Conservation (phyloP, 176 grass and related monocot genomes). For the Miscanthus lutarioriparius region DNA sequence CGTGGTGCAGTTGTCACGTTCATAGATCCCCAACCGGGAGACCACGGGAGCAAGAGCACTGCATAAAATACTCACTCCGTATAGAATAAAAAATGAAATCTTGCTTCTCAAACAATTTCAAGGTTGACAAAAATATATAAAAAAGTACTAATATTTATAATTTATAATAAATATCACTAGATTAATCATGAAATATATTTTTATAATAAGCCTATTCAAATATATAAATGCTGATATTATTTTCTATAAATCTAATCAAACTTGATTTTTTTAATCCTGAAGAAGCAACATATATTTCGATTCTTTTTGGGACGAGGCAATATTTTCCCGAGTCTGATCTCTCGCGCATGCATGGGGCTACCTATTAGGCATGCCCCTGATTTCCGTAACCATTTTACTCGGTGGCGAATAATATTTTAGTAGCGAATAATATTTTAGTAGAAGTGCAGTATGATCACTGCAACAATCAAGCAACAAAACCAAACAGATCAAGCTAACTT, state of each 20-base stretch:
- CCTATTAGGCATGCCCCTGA: slow-evolving; percentile 35
- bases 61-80: slow-evolving; percentile 7
- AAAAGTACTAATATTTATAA: not conserved
- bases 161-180: not conserved
- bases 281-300: too few species aligned
- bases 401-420: slow-evolving; percentile 4
- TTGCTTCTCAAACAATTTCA: not conserved
- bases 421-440: slow-evolving; percentile 6
- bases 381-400: slow-evolving; percentile 32
- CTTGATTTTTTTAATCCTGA: too few species aligned
- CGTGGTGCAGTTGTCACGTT: slow-evolving; percentile 34
- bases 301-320: not conserved
- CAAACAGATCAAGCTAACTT: not conserved
- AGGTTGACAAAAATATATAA: not conserved
- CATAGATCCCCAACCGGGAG: slow-evolving; percentile 22
- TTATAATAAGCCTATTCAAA: not conserved
- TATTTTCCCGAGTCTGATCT: not conserved
- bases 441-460: slow-evolving; percentile 3
- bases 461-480: not conserved
- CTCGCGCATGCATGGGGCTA: slow-evolving; percentile 6
- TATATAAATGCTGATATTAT: not conserved
- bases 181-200: not conserved
- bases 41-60: slow-evolving; percentile 21
- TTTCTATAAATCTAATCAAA: not conserved
- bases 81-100: not conserved